Evolutionary conservation across 2,329 filamentous ascomycete species (phyloP), one percentile per base, ranked within the genome.

Genomic region (Scolecobasidium constrictum): DNA sequence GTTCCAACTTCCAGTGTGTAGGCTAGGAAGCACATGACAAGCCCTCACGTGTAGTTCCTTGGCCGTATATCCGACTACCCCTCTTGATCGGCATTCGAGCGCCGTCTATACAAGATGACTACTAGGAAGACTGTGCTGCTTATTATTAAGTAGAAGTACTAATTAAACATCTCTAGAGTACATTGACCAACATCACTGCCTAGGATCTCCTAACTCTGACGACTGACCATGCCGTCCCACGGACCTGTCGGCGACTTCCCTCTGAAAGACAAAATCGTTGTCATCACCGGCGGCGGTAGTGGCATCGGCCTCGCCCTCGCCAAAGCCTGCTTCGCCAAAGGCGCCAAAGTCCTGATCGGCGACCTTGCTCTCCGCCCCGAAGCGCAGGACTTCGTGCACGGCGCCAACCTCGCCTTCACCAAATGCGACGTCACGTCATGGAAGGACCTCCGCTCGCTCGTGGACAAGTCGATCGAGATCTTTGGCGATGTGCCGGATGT

Each of bases 211-310:
- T n/a, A n/a, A n/a, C n/a, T n/a, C n/a, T n/a, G n/a, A n/a, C n/a
- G n/a, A n/a, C n/a, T n/a, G n/a, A n/a, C n/a, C n/a, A n/a, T n/a
- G n/a, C n/a, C n/a, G n/a, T n/a, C n/a, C n/a, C n/a, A n/a, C n/a
- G n/a, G n/a, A n/a, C n/a, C n/a, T n/a, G 44, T 46, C 18, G 40
- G 44, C 3, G 34, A 46, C 40, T 43, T 43, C 26, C 44, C 44
- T 6, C 9, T 46, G 11, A 46, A 43, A 13, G 44, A 17, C 36
- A 46, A 46, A 41, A 34, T 46, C 33, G 21, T 38, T 15, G 44
- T 43, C 11, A 40, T 46, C 5, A 46, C 44, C 19, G 44, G 44
- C 13, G 44, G 44, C 26, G 44, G 44, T 3, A 36, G 33, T 2
- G 44, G 44, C n/a, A 42, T 36, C 22, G 17, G 19, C 7, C 20